phyloP scores from a whole-genome alignment of 768 basidiomycete species.

The Lactarius quietus region DNA sequence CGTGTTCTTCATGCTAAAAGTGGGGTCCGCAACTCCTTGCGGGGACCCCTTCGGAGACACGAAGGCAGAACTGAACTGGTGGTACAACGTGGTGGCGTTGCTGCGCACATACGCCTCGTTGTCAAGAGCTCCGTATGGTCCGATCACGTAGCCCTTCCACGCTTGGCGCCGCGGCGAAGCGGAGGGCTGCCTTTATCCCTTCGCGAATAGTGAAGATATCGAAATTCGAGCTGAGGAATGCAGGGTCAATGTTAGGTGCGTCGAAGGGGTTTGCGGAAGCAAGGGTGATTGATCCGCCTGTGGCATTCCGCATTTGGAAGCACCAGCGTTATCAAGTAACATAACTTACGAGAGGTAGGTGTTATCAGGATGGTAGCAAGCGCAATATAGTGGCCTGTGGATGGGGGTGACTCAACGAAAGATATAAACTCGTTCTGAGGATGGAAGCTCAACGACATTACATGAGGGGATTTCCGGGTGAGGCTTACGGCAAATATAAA shows the following conservation, averaged over 20 bases:
- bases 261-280: conserved; percentile 29
- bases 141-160: conserved; percentile 8
- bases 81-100: conserved; percentile 26
- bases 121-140: background rate
- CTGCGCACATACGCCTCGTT: conserved; percentile 21
- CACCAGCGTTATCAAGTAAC: background rate
- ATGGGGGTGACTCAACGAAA: conserved; percentile 11
- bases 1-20: conserved; percentile 44
- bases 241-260: conserved; percentile 30
- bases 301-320: background rate
- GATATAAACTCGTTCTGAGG: conserved; percentile 10
- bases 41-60: conserved; percentile 37
- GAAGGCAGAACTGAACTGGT: conserved; percentile 37
- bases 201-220: conserved; percentile 17
- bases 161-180: conserved; percentile 8
- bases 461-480: background rate
- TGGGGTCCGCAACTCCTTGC: conserved; percentile 43
- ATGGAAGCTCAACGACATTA: background rate
- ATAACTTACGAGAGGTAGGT: conserved; percentile 25
- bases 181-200: background rate
- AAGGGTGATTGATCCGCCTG: conserved; percentile 29
- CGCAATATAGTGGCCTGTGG: conserved; percentile 27
- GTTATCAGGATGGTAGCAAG: conserved; percentile 23
- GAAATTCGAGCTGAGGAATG: conserved; percentile 7
- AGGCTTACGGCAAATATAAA: conserved; percentile 18